Evolutionary conservation across 2,329 filamentous ascomycete species (phyloP), one percentile per base, ranked within the genome.

Genomic region (Paraconiothyrium brasiliense): DNA sequence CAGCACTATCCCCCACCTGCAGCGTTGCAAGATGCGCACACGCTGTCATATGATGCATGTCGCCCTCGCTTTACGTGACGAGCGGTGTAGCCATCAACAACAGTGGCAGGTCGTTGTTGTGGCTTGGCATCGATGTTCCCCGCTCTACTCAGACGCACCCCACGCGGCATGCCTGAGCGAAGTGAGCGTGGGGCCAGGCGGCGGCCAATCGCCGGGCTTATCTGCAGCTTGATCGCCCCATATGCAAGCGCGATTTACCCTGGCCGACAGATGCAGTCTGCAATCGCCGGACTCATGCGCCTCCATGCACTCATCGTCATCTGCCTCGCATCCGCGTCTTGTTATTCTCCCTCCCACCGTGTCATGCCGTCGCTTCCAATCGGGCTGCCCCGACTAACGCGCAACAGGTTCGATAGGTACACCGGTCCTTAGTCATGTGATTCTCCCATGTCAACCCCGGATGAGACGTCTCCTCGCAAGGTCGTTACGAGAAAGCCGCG

Each of bases 331-430:
- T 51, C 14, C 39, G 14, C 37, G 37, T 14, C 37, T 39, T 39
- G 37, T 39, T 6, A 13, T 16, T 39, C 11, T 14, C 47, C 22
- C 48, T 34, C 39, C 20, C 54, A 22, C 39, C 47, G 13, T 43
- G 20, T 30, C 48, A 37, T 32, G 20, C 43, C 27, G 30, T 48
- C 32, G 30, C 22, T 37, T 27, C 43, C 30, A 27, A 50, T 22
- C 51, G 48, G 24, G n/a, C 20, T 39, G 30, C 57, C 14, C 37
- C 27, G 46, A 56, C 67, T 72, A 52, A 72, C 64, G 51, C 20
- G 20, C 52, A 43, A 43, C 50, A 75, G 72, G 54, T 77, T 75
- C 58, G 75, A 77, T 55, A 71, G 74, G 60, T 77, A 77, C 59
- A 67, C 68, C 34, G 74, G 75, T 22, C 73, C 73, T 56, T 76